Evolutionary conservation across 1,284 basidiomycete species (phyloP), one percentile per base, ranked within the genome.

Genomic region (Veloboletus limbatus): DNA sequence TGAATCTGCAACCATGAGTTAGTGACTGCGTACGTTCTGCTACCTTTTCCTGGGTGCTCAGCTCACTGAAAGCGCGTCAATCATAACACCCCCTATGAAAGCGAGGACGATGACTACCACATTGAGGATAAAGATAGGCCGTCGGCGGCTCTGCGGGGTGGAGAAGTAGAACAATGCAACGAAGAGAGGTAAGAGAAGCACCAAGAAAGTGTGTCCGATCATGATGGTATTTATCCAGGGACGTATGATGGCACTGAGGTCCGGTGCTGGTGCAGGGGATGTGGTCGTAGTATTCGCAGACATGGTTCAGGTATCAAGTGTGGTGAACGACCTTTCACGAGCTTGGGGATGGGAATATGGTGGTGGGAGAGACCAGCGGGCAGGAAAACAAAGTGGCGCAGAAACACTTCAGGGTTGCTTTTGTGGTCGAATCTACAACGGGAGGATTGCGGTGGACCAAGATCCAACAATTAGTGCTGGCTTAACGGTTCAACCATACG

Each of bases 101-200:
- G 58, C 63, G 13, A 67, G 34, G 22, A 44, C 36, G 25, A 67
- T 43, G 20, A 31, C 47, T 5, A 57, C 14, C 2, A 63, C 53
- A 25, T 67, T 68, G 40, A 65, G 59, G n/a, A 59, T 52, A 27
- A 68, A 65, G 27, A 65, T 63, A 0, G 56, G 58, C 3, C 50
- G 47, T 3, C 51, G 37, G 11, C 66, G 59, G 14, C 55, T 49
- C 22, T 45, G 47, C 0, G 58, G 46, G 1, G 60, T 63, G 6
- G 67, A 68, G n/a, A 62, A 57, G 25, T 63, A 55, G 37, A 69
- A 58, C 22, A 66, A 33, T 22, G 63, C 54, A 7, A 66, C 49
- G 4, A 65, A 32, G 36, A 66, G 64, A 25, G 63, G 60, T 1
- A 69, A 17, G 2, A 68, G 54, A 10, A 68, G 55, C 5, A 54